These are phyloP conservation scores for Hylodesmum podocarpum DNA, from an alignment of 306 rosid genomes.

Conservation along the genomic window DNA sequence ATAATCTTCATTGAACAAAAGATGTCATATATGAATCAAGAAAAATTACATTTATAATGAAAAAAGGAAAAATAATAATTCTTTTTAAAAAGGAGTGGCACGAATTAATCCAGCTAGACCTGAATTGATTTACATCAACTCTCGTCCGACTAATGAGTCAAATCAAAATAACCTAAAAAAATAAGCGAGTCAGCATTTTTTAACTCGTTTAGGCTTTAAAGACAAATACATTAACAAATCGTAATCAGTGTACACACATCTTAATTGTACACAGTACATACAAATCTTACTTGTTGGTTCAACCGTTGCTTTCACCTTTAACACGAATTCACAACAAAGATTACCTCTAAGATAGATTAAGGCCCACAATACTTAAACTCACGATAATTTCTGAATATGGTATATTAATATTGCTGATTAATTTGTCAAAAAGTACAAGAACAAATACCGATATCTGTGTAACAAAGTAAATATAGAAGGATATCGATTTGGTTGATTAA, in stretches of 20 bases:
- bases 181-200: too few relatives aligned
- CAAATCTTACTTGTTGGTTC: not conserved
- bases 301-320: not conserved
- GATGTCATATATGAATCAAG: too few relatives aligned
- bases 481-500: too few relatives aligned
- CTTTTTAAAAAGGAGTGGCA: too few relatives aligned
- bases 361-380: not conserved
- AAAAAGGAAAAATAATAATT: too few relatives aligned
- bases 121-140: not conserved
- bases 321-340: not conserved
- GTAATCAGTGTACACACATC: not conserved
- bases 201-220: not conserved
- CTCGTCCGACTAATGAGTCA: not conserved
- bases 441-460: not conserved
- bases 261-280: not conserved
- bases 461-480: too few relatives aligned
- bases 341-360: not conserved
- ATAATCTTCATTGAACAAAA: too few relatives aligned
- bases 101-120: too few relatives aligned
- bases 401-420: not conserved
- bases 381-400: not conserved
- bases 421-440: not conserved
- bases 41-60: too few relatives aligned
- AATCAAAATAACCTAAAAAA: not conserved
- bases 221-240: not conserved